Evolutionary conservation across 352 stramenopile genomes (phyloP).

Genomic region (Blastocystis sp.): DNA sequence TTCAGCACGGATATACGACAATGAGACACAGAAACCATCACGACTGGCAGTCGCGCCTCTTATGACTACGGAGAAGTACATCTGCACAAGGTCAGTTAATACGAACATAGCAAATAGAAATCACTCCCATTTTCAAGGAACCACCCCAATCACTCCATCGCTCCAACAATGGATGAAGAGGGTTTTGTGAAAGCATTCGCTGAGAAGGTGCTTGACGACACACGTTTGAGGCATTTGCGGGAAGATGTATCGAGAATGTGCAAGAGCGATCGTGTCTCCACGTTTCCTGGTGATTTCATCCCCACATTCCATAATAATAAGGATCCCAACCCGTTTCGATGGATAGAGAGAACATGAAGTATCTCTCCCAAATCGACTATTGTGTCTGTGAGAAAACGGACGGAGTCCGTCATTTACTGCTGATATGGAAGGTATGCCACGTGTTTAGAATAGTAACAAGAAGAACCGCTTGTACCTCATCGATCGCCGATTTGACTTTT

Average conservation of each 20-base stretch:
- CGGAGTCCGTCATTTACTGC: constrained; percentile 52
- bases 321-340: constrained; percentile 68
- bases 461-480: constrained; percentile 67
- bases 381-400: constrained; percentile 68
- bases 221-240: constrained; percentile 7
- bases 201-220: background rate
- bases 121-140: background rate
- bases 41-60: background rate
- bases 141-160: background rate
- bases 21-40: background rate
- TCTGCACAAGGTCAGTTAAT: too few relatives aligned
- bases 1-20: too few relatives aligned
- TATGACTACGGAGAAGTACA: background rate
- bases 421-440: constrained; percentile 50
- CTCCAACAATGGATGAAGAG: constrained; percentile 1
- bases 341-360: constrained; percentile 59
- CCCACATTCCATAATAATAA: background rate
- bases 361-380: constrained; percentile 48
- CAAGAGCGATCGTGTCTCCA: background rate
- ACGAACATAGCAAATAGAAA: background rate
- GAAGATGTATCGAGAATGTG: constrained; percentile 64
- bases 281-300: constrained; percentile 36
- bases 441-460: background rate
- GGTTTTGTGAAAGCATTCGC: constrained; percentile 19
- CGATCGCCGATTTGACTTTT: constrained; percentile 53